phyloP scores from a whole-genome alignment of 805 yeast species.

The Starmerella floris region DNA sequence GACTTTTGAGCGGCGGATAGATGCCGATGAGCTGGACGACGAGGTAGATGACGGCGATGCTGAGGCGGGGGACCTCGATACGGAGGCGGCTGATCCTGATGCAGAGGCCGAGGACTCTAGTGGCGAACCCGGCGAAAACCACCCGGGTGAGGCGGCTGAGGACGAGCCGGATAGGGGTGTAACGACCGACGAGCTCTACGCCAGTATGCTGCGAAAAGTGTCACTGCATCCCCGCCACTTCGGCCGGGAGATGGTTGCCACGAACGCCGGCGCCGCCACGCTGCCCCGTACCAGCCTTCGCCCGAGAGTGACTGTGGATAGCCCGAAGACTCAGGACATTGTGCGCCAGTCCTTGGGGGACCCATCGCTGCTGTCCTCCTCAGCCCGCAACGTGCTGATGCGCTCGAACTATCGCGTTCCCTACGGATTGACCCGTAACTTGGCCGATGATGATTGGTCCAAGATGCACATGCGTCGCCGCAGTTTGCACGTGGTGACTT shows the following conservation, averaged over 20 bases:
- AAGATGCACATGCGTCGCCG: slow-evolving; percentile 9
- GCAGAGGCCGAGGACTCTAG: not conserved
- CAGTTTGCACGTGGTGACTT: slow-evolving; percentile 9
- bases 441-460: slow-evolving; percentile 6
- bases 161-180: not conserved
- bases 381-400: slow-evolving; percentile 2
- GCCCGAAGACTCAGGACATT: slow-evolving; percentile 1
- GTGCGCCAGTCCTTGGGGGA: slow-evolving; percentile 1
- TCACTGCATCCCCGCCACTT: not conserved
- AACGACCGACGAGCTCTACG: not conserved
- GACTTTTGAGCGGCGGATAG: not conserved
- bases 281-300: slow-evolving; percentile 12
- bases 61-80: not conserved
- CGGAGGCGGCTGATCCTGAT: not conserved
- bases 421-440: slow-evolving; percentile 1
- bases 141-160: not conserved
- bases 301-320: slow-evolving; percentile 7
- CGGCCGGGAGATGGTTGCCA: slow-evolving; percentile 3
- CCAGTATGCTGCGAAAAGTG: not conserved
- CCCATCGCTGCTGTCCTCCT: not conserved
- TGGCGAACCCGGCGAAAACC: not conserved
- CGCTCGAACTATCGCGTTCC: slow-evolving; percentile 15
- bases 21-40: not conserved
- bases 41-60: not conserved
- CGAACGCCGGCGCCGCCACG: slow-evolving; percentile 4